Base-by-base conservation (phyloP, 2,329 filamentous ascomycete species). In the Epicoccum nigrum region DNA sequence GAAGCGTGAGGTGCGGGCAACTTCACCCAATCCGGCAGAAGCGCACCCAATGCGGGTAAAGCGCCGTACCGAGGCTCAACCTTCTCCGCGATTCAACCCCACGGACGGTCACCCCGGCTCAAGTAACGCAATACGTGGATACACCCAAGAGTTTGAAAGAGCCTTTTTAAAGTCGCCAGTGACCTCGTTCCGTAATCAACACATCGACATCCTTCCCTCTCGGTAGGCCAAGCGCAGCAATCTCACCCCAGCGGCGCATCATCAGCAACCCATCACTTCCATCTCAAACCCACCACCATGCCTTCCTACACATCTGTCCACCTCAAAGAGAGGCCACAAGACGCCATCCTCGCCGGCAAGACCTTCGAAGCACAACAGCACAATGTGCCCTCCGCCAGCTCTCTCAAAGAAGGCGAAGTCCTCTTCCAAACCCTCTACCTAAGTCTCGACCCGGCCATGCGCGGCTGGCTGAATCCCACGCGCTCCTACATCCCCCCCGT, bases 381-480 rank as follows among this genome's bases (percentile, higher is more conserved):
- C 1, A 76, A 81, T 1, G 77, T 82, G 4, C 70, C 78, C 6
- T 61, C 68, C 1, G 72, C 74, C 31, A 62, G 67, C 1, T 77
- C 82, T 54, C 77, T 88, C 33, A 80, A 86, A 68, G 81, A 85
- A 76, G 86, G 86, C 58, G 75, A 90, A 65, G 77, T 90, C 47
- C 78, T 90, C 51, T 76, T 81, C 50, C 75, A 79, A 51, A 75
- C 75, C 2, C 76, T 87, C 53, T 90, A 89, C 65, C 78, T 89
- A 35, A 86, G 84, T 8, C 78, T 90, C 31, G 88, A 90, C 72
- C 87, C 88, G 1, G 86, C 87, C n/a, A 90, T 90, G 87, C 82
- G 88, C 62, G 84, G 84, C 51, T 90, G 86, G 86, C 73, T 91
- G 16, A 87, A 83, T 37, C 50, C 61, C 13, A 64, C 75, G 30